Evolutionary conservation across 2,329 filamentous ascomycete genomes (phyloP).

Genomic region (Penicillium occitanis): DNA sequence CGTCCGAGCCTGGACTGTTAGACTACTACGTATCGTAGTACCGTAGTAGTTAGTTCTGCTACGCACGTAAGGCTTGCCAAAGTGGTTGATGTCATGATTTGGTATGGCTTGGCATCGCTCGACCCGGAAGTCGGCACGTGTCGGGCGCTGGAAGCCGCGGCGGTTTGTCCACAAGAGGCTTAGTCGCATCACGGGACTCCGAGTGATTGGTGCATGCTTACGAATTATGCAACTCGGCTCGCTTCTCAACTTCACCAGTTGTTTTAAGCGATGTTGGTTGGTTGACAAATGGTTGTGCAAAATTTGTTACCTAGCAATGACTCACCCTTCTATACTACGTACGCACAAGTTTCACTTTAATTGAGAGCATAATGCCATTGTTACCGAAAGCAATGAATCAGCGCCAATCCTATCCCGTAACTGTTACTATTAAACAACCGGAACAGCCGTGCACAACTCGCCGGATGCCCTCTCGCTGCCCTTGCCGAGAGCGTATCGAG

Average conservation of each 20-base stretch:
- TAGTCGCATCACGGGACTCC: not conserved
- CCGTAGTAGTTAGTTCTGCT: too few species aligned
- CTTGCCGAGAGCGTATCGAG: not conserved
- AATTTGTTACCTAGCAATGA: not conserved
- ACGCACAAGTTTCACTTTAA: not conserved
- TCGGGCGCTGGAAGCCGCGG: not conserved
- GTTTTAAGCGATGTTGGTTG: not conserved
- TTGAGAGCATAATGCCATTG: not conserved
- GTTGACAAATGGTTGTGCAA: not conserved
- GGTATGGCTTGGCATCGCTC: not conserved
- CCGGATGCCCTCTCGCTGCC: not conserved
- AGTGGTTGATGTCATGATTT: not conserved
- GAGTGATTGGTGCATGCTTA: not conserved
- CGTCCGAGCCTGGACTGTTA: not conserved
- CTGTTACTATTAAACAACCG: not conserved
- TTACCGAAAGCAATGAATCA: not conserved
- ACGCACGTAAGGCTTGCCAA: constrained; percentile 10
- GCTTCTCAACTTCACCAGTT: not conserved
- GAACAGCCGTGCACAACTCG: not conserved
- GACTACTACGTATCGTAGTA: too few species aligned
- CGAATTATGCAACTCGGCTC: not conserved
- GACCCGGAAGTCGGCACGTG: constrained; percentile 12
- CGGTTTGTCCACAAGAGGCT: not conserved
- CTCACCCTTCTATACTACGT: not conserved
- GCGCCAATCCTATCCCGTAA: not conserved